Conservation (phyloP, 257 asterid species). For the Paulownia fortunei region DNA sequence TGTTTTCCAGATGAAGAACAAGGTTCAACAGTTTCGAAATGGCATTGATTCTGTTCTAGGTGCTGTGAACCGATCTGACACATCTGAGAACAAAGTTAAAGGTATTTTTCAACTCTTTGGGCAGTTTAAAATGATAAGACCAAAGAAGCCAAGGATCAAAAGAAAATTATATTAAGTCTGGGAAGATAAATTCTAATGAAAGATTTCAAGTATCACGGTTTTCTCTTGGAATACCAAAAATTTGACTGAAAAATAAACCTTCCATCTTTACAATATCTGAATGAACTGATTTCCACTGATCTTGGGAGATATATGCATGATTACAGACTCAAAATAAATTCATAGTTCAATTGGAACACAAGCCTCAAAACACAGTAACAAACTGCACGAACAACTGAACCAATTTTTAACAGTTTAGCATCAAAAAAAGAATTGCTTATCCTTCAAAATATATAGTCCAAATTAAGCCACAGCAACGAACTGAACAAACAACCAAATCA, state of each 20-base stretch:
- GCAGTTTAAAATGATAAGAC: neutral
- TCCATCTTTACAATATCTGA: neutral
- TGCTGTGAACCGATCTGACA: neutral
- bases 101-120: neutral
- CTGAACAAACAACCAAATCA: no score
- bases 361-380: neutral
- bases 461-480: no score
- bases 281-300: neutral
- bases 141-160: neutral
- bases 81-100: neutral
- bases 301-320: neutral
- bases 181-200: neutral
- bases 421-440: neutral
- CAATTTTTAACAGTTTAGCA: neutral
- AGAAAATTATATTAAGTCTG: neutral
- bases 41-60: neutral
- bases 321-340: neutral
- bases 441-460: no score
- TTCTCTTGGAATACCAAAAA: neutral
- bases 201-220: neutral
- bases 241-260: neutral
- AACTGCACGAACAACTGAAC: neutral
- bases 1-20: neutral
- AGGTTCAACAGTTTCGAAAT: neutral
- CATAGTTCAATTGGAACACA: neutral